Percentiles rank a stretch among this genome's conserved stretches.
Conservation (phyloP, 805 yeast species). For the Myxozyma neglecta region DNA sequence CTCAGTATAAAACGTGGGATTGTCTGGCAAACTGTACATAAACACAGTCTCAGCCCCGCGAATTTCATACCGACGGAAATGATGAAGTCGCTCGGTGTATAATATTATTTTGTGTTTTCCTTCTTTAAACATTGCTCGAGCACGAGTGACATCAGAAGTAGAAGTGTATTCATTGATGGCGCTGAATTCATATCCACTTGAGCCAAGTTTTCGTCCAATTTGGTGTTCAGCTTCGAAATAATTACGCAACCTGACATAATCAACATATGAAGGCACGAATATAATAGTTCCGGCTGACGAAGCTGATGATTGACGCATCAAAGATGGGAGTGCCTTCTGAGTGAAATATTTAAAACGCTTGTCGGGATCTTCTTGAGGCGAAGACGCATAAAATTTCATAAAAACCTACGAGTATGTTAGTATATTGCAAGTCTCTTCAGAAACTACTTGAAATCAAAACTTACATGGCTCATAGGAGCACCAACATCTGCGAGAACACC, state of each 20-base stretch:
- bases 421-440: neutral
- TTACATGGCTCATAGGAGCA: slow-evolving; percentile 50
- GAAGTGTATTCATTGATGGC: slow-evolving; percentile 64
- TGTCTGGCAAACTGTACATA: slow-evolving; percentile 80
- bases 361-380: slow-evolving; percentile 67
- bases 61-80: slow-evolving; percentile 80
- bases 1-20: slow-evolving; percentile 81
- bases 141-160: slow-evolving; percentile 67
- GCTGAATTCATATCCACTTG: slow-evolving; percentile 50
- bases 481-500: slow-evolving; percentile 68
- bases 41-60: slow-evolving; percentile 80
- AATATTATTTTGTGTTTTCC: slow-evolving; percentile 66
- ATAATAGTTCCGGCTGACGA: slow-evolving; percentile 70
- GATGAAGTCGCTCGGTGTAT: slow-evolving; percentile 94
- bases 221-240: slow-evolving; percentile 48
- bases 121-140: slow-evolving; percentile 66
- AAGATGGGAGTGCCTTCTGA: slow-evolving; percentile 69
- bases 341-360: slow-evolving; percentile 79
- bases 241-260: slow-evolving; percentile 75
- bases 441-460: neutral
- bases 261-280: slow-evolving; percentile 83
- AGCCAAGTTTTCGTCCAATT: slow-evolving; percentile 54
- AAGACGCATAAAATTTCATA: slow-evolving; percentile 61
- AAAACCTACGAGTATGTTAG: slow-evolving; percentile 49
- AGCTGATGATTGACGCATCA: slow-evolving; percentile 53